These are phyloP conservation scores for Epichloe baconii DNA, from an alignment of 2,329 filamentous ascomycete genomes.

Conservation along the genomic window DNA sequence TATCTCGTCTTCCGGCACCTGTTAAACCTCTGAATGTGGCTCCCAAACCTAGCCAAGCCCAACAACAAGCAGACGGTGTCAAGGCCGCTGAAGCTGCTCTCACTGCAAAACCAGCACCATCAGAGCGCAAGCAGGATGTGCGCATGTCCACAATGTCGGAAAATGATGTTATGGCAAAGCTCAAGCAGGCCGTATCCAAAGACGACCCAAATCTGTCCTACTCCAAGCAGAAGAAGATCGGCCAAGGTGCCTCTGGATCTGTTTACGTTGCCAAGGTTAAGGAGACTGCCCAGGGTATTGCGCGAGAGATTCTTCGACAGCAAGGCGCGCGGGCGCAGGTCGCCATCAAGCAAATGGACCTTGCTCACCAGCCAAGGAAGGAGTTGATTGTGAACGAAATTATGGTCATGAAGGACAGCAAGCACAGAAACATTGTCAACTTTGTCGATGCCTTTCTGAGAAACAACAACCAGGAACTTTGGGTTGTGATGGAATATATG, in stretches of 20 bases:
- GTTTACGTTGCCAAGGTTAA: constrained; percentile 97
- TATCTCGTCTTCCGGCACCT: constrained; percentile 41
- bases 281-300: constrained; percentile 75
- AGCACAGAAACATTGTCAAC: constrained; percentile 97
- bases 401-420: constrained; percentile 99
- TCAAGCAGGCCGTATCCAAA: constrained; percentile 89
- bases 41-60: constrained; percentile 42
- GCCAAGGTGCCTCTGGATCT: constrained; percentile 92
- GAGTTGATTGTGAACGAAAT: constrained; percentile 99
- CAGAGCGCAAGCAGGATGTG: constrained; percentile 76
- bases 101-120: constrained; percentile 61
- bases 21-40: constrained; percentile 73
- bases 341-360: constrained; percentile 99
- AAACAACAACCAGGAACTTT: constrained; percentile 89
- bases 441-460: constrained; percentile 94
- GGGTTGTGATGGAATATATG: constrained; percentile 99
- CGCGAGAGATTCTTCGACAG: constrained; percentile 63
- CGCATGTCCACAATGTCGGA: constrained; percentile 99
- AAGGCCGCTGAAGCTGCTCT: constrained; percentile 85
- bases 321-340: constrained; percentile 79
- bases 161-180: constrained; percentile 88
- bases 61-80: constrained; percentile 49
- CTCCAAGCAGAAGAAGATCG: constrained; percentile 99
- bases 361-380: constrained; percentile 92
- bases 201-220: constrained; percentile 91